These are phyloP conservation scores for Favolaschia claudopus DNA, from an alignment of 768 basidiomycete genomes.

Conservation along the genomic window DNA sequence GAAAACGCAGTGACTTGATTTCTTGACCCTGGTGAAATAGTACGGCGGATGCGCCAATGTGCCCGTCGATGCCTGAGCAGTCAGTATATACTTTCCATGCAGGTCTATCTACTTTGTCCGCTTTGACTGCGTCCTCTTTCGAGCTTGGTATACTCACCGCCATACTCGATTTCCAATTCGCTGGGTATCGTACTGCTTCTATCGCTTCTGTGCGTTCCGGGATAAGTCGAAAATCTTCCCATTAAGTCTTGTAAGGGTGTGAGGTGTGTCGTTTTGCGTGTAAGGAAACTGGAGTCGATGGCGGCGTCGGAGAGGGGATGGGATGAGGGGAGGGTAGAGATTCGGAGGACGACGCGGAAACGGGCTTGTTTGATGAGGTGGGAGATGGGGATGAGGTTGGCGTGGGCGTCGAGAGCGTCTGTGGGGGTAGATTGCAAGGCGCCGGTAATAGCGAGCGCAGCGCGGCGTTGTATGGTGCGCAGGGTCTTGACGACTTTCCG, in stretches of 20 bases:
- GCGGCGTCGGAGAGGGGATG: not conserved
- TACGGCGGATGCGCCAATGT: constrained; percentile 30
- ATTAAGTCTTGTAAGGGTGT: not conserved
- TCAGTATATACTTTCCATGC: too few relatives aligned
- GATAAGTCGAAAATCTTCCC: not conserved
- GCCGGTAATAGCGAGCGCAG: constrained; percentile 14
- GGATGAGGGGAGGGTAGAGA: not conserved
- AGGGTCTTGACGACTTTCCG: too few relatives aligned
- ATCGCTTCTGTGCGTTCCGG: not conserved
- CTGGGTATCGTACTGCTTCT: not conserved
- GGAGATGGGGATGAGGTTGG: not conserved
- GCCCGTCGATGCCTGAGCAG: constrained; percentile 19
- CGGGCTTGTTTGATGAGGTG: not conserved
- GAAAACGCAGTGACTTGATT: not conserved
- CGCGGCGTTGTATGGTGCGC: too few relatives aligned
- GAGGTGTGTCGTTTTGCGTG: not conserved
- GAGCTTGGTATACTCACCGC: too few relatives aligned
- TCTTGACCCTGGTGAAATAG: not conserved
- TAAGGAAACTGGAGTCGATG: not conserved
- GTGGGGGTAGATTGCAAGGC: constrained; percentile 15
- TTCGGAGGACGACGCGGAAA: not conserved
- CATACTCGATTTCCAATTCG: too few relatives aligned
- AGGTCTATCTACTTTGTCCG: too few relatives aligned
- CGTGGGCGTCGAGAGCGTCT: constrained; percentile 11
- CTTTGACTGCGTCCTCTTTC: too few relatives aligned